Base-by-base conservation (phyloP, 805 yeast species). In the Lipomyces spencermartinsiae region DNA sequence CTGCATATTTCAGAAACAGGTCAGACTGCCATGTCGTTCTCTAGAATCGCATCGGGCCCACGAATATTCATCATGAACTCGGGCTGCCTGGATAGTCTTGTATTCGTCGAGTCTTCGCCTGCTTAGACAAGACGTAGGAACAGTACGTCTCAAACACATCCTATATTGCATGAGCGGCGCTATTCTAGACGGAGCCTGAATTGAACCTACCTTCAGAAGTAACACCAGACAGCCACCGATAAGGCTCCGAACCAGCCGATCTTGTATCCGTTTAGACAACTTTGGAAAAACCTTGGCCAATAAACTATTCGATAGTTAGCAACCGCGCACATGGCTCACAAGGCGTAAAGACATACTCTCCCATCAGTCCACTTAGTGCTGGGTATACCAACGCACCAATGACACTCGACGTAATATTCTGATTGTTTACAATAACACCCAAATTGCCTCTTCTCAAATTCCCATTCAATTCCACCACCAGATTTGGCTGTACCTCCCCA, bases 131-230 rank as follows among this genome's bases (percentile, higher is more conserved):
- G 19, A 59, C 9, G 37, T 65, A 68, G n/a, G 70, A 58, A 39
- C 66, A 67, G 58, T 68, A 68, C 54, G 67, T 54, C 33, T 66
- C 62, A 19, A 68, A 68, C 34, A 62, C 66, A 35, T 68, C 65
- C 70, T 67, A 31, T 0, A 29, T 12, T 12, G 7, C 14, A 12
- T 59, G 14, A 33, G 46, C 34, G 19, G n/a, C 14, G 33, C 19
- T 34, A 19, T 35, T 14, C 12, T 14, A 22, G 19, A 25, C 33
- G 29, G 12, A 14, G 7, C 31, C 9, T 37, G 22, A n/a, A 5
- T 4, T n/a, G 22, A 31, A n/a, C 57, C 59, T 51, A 67, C 71
- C 57, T 67, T 67, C 22, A 61, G 9, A 14, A 66, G 59, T 9
- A 63, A 60, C 9, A 68, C 66, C 16, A 68, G 58, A 12, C 53